Evolutionary conservation across 2,329 filamentous ascomycete species (phyloP).

Genomic region (Botrytis tulipae): DNA sequence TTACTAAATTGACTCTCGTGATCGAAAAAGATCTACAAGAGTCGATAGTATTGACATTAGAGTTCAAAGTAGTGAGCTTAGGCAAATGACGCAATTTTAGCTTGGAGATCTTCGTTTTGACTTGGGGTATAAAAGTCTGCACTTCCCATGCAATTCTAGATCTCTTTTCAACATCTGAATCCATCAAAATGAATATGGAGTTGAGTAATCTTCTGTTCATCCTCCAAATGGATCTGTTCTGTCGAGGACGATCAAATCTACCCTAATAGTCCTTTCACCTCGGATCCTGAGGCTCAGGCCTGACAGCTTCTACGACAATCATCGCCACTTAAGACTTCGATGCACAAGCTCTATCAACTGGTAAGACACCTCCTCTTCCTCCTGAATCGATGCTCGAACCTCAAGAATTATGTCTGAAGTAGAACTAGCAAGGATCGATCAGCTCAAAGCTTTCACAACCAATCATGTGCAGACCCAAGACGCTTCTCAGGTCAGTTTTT

Average conservation of each 20-base stretch:
- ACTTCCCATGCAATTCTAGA: background rate
- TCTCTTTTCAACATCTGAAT: background rate
- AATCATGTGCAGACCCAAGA: background rate
- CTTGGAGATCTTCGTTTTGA: background rate
- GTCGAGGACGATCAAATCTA: background rate
- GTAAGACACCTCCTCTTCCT: too few relatives aligned
- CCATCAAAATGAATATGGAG: background rate
- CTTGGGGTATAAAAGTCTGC: background rate
- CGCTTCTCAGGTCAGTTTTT: background rate
- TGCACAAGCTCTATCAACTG: too few relatives aligned
- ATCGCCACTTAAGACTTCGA: too few relatives aligned
- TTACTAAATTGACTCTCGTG: background rate
- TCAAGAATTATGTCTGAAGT: too few relatives aligned
- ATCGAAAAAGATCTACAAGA: too few relatives aligned
- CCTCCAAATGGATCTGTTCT: background rate
- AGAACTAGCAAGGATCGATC: too few relatives aligned
- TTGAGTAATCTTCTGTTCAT: fast-evolving
- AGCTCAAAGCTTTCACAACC: too few relatives aligned
- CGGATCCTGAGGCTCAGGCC: background rate
- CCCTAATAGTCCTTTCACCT: background rate
- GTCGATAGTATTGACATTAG: background rate
- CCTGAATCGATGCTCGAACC: too few relatives aligned
- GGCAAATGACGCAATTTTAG: background rate
- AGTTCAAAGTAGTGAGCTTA: background rate
- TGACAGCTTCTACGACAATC: background rate